Base-by-base conservation (phyloP, 805 yeast genomes). In the Candida multigemmis region DNA sequence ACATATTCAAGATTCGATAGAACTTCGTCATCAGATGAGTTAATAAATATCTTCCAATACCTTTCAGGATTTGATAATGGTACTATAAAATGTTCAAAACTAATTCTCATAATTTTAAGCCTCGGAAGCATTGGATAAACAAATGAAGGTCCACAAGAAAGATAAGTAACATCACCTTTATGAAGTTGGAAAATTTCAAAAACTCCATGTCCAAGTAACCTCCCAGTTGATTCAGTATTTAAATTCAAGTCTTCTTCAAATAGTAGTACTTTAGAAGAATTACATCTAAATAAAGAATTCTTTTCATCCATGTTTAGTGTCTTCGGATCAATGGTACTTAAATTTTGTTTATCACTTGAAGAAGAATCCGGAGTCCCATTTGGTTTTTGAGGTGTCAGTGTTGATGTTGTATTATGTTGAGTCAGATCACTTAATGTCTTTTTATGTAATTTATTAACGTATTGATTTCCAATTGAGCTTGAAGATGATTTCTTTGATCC, bases 41-140 rank as follows among this genome's bases (percentile, higher is more conserved):
- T 51, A 5, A 71, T 39, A 19, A 55, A 50, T 7, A 71, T 58
- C 32, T 64, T 65, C 94, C 93, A 83, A 48, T 73, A 80, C 40
- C 89, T 56, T 35, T 74, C 78, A 0, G 93, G 93, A 40, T 80
- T 81, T 15, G 71, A 72, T 31, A 83, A 61, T 1, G 85, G 77
- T 11, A 82, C 46, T 2, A 78, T 60, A 38, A 77, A 77, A 38
- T 65, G 68, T 26, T 58, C 59, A 24, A 32, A 35, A 13, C 56
- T 53, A 7, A 67, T 60, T 38, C 81, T 56, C 33, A 79, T 48
- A 2, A 83, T 60, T 38, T 73, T 69, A 28, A 77, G 48, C 34
- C 65, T 70, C 3, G 85, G 83, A 27, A 83, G 53, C 9, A 83
- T 67, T 4, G 94, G 93, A 43, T 81, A 81, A 2, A 81, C 69